Base-by-base conservation (phyloP, 2,329 filamentous ascomycete species). In the Emergomyces orientalis region DNA sequence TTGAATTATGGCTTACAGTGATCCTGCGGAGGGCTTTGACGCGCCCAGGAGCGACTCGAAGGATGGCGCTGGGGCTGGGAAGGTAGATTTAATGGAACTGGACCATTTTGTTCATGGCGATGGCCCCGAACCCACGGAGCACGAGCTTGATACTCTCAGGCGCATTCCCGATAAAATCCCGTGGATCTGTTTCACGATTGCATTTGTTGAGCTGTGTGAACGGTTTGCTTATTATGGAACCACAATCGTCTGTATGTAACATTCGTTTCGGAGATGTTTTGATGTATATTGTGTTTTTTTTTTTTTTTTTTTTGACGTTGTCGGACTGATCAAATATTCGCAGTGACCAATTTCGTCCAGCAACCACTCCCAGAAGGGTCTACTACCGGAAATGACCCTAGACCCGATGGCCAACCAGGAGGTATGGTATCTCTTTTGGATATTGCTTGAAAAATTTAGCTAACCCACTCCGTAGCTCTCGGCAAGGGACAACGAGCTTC, bases 201-300 rank as follows among this genome's bases (percentile, higher is more conserved):
- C 86, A 57, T 85, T 89, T 65, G 84, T 88, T 64, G 88, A 91
- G 74, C 77, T 90, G 61, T 88, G 86, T 76, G 88, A 91, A 77
- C 86, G 88, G 56, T 89, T 89, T 76, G 87, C 86, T 13, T 91
- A 89, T 81, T 90, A 90, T 70, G 88, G 88, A 60, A 86, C 85
- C 5, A 82, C 84, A 52, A 81, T 86, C 34, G 79, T 89, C 32
- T 88, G 86, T 82, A 79, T 66, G 79, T 78, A 41, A 41, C 8
- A 51, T 7, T 51, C 27, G 27, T 11, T 34, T 37, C 22, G 9
- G 25, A 37, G 22, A n/a, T 52, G 4, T 19, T n/a, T 14, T 37
- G 6, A 39, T 1, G 8, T 37, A 37, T 34, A 34, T 58, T 32
- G n/a, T n/a, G n/a, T 13, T 7, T 25, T 5, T 22, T 8, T 57